phyloP scores from a whole-genome alignment of 805 yeast genomes.

The Starmerella stigmatis region DNA sequence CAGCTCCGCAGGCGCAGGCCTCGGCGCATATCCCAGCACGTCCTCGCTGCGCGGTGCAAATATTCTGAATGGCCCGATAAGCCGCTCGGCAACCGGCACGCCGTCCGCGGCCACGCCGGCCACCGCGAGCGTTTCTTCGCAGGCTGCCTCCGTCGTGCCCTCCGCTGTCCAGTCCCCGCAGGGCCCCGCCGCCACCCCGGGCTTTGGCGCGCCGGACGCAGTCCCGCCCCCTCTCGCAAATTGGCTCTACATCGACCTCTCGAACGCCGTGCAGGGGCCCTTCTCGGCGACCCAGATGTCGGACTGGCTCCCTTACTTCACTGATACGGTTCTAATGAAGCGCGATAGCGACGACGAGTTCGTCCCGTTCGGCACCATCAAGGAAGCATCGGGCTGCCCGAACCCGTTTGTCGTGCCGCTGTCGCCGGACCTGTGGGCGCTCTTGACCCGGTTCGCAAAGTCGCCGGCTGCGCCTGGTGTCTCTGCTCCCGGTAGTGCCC shows the following conservation, averaged over 20 bases:
- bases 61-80: too few relatives aligned
- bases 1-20: background rate
- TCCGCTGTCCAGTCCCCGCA: background rate
- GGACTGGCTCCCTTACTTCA: slow-evolving; percentile 47
- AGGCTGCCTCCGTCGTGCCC: background rate
- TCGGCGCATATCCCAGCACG: too few relatives aligned
- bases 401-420: slow-evolving; percentile 44
- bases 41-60: too few relatives aligned
- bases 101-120: too few relatives aligned
- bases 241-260: slow-evolving; percentile 68
- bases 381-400: slow-evolving; percentile 40
- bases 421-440: slow-evolving; percentile 20
- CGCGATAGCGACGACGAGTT: slow-evolving; percentile 46
- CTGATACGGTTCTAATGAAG: slow-evolving; percentile 44
- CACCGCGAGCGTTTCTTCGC: too few relatives aligned
- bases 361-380: slow-evolving; percentile 44
- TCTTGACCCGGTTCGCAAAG: background rate
- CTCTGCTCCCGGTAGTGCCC: background rate
- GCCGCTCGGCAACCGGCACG: too few relatives aligned
- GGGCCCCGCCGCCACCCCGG: background rate
- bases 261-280: slow-evolving; percentile 70
- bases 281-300: slow-evolving; percentile 67
- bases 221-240: slow-evolving; percentile 16
- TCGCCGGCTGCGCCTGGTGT: background rate
- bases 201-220: background rate